These are phyloP conservation scores for Pleurotus tuoliensis DNA, from an alignment of 768 basidiomycete species.

Conservation along the genomic window DNA sequence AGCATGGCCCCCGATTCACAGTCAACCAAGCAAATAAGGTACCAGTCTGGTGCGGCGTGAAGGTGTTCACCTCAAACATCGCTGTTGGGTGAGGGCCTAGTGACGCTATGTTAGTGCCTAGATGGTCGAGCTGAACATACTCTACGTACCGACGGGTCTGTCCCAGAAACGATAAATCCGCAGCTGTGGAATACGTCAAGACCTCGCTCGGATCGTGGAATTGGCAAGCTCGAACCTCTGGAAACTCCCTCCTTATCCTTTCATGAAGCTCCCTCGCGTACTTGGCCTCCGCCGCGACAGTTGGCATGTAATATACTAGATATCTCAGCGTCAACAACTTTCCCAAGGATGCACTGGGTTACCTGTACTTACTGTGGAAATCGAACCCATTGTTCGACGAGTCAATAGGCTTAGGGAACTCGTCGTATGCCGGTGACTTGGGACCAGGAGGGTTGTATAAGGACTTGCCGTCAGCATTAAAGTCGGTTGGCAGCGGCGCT, in stretches of 20 bases:
- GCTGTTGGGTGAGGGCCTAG: conserved; percentile 63
- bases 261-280: conserved; percentile 58
- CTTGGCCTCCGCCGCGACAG: conserved; percentile 34
- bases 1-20: conserved; percentile 66
- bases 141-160: conserved; percentile 48
- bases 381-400: conserved; percentile 60
- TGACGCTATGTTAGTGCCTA: neutral
- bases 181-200: conserved; percentile 32
- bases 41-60: conserved; percentile 65
- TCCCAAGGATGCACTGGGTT: neutral
- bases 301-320: conserved; percentile 61
- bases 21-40: conserved; percentile 65
- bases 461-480: conserved; percentile 57
- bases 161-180: conserved; percentile 63
- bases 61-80: conserved; percentile 72
- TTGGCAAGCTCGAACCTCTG: conserved; percentile 42
- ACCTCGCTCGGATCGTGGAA: neutral
- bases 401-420: conserved; percentile 53
- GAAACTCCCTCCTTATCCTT: conserved; percentile 59
- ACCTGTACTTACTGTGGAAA: conserved; percentile 55
- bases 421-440: conserved; percentile 47
- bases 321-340: neutral
- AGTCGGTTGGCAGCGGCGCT: conserved; percentile 35
- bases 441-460: conserved; percentile 43
- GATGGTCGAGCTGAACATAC: neutral